phyloP scores from a whole-genome alignment of 768 basidiomycete species.

The Tulasnella sp. region DNA sequence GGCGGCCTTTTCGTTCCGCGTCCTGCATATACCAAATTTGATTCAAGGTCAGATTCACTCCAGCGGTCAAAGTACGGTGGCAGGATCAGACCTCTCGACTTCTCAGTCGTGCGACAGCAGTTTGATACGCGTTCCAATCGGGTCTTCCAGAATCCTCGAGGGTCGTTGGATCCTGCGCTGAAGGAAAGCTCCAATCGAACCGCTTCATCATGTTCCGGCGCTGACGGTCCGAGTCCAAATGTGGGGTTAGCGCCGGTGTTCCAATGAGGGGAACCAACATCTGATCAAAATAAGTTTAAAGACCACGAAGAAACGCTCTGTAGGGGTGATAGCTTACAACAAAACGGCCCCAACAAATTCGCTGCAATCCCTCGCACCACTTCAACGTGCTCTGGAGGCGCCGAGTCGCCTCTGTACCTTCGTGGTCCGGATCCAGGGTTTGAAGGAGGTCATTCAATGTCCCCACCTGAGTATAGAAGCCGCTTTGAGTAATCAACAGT shows the following conservation, averaged over 20 bases:
- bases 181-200: conserved; percentile 5
- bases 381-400: not conserved
- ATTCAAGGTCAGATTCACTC: not conserved
- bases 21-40: not conserved
- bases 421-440: not conserved
- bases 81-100: not conserved
- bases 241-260: not conserved
- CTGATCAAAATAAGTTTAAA: not conserved
- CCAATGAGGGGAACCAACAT: not conserved
- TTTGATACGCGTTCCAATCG: conserved; percentile 10
- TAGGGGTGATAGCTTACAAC: not conserved
- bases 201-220: conserved; percentile 5
- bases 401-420: not conserved
- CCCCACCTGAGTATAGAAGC: not conserved
- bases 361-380: not conserved
- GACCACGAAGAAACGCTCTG: not conserved
- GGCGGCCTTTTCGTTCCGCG: not conserved
- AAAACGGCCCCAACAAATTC: not conserved
- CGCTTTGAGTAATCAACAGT: not conserved
- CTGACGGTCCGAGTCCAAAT: conserved; percentile 3
- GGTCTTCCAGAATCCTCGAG: conserved; percentile 2
- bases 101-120: not conserved
- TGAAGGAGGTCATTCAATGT: not conserved
- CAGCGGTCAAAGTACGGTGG: not conserved
- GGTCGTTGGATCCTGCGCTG: not conserved